A percentile compares a stretch with the other conserved stretches of the same genome.
Conservation (phyloP, 2,329 filamentous ascomycete species). For the Nannizziopsis arthrosporioides region DNA sequence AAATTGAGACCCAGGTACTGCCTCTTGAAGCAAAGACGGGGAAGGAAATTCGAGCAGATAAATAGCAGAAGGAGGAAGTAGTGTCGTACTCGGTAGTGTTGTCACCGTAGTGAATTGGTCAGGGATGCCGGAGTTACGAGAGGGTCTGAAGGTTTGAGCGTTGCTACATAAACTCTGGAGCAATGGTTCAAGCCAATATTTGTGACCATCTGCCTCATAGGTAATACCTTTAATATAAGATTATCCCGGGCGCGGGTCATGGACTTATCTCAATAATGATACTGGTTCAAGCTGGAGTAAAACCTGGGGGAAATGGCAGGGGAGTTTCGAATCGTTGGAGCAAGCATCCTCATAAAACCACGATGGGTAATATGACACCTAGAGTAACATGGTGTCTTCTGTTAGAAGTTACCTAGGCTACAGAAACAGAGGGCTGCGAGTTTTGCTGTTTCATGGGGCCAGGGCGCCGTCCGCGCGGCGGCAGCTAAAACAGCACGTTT, state of each 20-base stretch:
- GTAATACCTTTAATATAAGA: constrained; percentile 1
- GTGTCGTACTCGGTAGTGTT: constrained; percentile 12
- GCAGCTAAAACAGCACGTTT: not conserved
- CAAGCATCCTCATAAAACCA: constrained; percentile 8
- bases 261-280: constrained; percentile 7
- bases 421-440: not conserved
- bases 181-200: constrained; percentile 3
- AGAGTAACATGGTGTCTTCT: not conserved
- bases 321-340: constrained; percentile 9
- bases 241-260: constrained; percentile 6
- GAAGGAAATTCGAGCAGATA: constrained; percentile 9
- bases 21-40: not conserved
- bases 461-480: too few species aligned
- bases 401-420: not conserved
- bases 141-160: constrained; percentile 12
- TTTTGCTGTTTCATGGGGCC: not conserved
- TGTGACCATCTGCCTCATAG: constrained; percentile 9
- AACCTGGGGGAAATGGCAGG: not conserved
- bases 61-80: constrained; percentile 1
- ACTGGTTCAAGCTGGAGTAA: constrained; percentile 2
- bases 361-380: not conserved
- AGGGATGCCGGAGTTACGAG: constrained; percentile 14
- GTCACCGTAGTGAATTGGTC: constrained; percentile 9
- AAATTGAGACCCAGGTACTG: not conserved
- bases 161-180: constrained; percentile 10